Evolutionary conservation across 1,284 basidiomycete species (phyloP), one percentile per base, ranked within the genome.

Genomic region (Malassezia psittaci): DNA sequence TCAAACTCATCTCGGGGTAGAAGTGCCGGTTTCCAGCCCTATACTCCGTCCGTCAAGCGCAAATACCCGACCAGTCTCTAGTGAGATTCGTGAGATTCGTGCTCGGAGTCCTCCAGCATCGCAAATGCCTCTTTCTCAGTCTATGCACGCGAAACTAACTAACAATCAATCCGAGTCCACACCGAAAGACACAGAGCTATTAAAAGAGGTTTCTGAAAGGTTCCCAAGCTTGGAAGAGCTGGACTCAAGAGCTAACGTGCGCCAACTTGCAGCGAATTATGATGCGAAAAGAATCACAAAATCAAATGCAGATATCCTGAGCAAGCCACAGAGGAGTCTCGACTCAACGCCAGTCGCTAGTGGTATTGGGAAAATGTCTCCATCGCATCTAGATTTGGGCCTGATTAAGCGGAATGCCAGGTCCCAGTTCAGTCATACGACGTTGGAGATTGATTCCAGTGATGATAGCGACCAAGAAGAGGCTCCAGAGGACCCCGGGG

Each of bases 221-320:
- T 55, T 50, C 35, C 54, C 54, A 7, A 46, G 48, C 21, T 18
- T 55, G 24, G n/a, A 37, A 29, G 41, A 50, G n/a, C 42, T 55
- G 33, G 11, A 47, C 12, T 10, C 13, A 5, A 13, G 18, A 16
- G 8, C 43, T 15, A 12, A 29, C 5, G 43, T 43, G 16, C 41
- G 41, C 6, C 21, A 43, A 32, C 41, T 45, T 11, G 43, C 43
- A 7, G 43, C 43, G 3, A 19, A 19, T 9, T 45, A n/a, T n/a
- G 21, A 21, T 21, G 15, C 41, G n/a, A 45, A 45, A 16, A 19
- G 34, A 1, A 8, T 16, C 21, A 7, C 15, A 7, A 19, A 13
- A 7, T 2, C 24, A 8, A 6, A 7, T 15, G 7, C 43, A 34
- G 29, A 19, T 34, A 19, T 16, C 9, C 43, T 34, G 9, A 24